These are phyloP conservation scores for Fusarium domesticum DNA, from an alignment of 2,329 filamentous ascomycete species.

Conservation along the genomic window DNA sequence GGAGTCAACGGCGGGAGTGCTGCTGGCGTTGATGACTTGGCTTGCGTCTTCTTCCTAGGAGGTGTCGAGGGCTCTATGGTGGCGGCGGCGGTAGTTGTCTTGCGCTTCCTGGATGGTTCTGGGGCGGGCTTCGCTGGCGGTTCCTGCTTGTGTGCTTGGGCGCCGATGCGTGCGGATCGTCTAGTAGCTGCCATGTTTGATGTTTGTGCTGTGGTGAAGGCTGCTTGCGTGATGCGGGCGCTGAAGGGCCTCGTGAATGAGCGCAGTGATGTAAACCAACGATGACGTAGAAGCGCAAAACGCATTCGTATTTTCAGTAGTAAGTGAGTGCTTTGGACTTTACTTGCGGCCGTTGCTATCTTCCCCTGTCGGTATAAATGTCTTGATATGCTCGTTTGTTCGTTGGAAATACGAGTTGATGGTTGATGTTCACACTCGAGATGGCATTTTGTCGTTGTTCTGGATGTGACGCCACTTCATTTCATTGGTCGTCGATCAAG, in stretches of 20 bases:
- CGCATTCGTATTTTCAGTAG: slow-evolving; percentile 12
- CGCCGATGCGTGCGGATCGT: slow-evolving; percentile 42
- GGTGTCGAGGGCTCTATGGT: slow-evolving; percentile 30
- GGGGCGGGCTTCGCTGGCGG: slow-evolving; percentile 19
- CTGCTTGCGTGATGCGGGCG: slow-evolving; percentile 1
- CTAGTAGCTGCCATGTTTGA: slow-evolving; percentile 34
- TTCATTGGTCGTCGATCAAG: slow-evolving; percentile 6
- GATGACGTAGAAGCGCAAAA: slow-evolving; percentile 5
- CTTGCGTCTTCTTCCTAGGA: slow-evolving; percentile 32
- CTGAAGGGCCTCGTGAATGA: slow-evolving; percentile 10
- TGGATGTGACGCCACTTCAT: slow-evolving; percentile 5
- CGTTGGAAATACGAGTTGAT: background rate
- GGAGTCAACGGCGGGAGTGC: slow-evolving; percentile 43
- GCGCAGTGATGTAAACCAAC: background rate
- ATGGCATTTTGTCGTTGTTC: background rate
- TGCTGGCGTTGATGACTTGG: slow-evolving; percentile 15
- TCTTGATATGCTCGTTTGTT: background rate
- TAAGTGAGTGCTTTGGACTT: no score
- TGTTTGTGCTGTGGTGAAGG: slow-evolving; percentile 10
- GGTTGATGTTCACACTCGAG: background rate
- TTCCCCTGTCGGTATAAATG: background rate
- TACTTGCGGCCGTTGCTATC: background rate
- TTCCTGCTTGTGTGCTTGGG: slow-evolving; percentile 16
- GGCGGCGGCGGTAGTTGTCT: slow-evolving; percentile 24
- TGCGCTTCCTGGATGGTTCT: slow-evolving; percentile 36